A percentile compares a stretch with the other conserved stretches of the same genome.
These are phyloP conservation scores for Pyrenochaeta sp. DNA, from an alignment of 2,329 filamentous ascomycete species.

Conservation along the genomic window DNA sequence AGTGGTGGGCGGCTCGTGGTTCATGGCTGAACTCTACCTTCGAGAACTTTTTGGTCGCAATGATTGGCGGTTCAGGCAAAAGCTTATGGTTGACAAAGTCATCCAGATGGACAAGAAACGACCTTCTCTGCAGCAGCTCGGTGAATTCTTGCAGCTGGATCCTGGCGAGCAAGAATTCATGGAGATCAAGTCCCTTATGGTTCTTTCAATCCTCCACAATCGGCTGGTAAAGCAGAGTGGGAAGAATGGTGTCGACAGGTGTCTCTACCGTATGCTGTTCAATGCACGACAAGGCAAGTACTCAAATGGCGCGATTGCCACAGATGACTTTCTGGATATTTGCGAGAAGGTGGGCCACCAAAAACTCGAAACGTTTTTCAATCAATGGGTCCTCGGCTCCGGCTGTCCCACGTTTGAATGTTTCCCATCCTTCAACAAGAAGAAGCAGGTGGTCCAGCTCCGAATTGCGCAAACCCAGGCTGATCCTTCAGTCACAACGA, in stretches of 20 bases:
- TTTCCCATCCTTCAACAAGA: constrained; percentile 94
- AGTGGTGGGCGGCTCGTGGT: constrained; percentile 88
- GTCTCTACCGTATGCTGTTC: constrained; percentile 85
- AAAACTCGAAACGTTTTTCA: constrained; percentile 89
- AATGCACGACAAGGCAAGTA: constrained; percentile 86
- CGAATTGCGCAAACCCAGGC: constrained; percentile 73
- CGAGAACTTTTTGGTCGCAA: constrained; percentile 92
- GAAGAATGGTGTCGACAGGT: constrained; percentile 81
- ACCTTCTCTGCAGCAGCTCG: constrained; percentile 83
- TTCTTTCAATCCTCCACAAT: constrained; percentile 93
- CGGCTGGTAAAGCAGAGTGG: constrained; percentile 88
- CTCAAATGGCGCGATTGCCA: constrained; percentile 73
- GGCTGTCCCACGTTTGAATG: constrained; percentile 90
- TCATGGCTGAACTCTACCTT: constrained; percentile 94
- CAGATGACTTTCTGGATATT: constrained; percentile 78
- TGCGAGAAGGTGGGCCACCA: constrained; percentile 91
- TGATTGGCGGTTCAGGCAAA: constrained; percentile 90
- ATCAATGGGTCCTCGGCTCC: constrained; percentile 88
- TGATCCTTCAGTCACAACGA: constrained; percentile 34
- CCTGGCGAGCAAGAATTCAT: constrained; percentile 90
- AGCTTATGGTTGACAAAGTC: constrained; percentile 81
- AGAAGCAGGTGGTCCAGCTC: constrained; percentile 93
- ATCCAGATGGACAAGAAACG: constrained; percentile 82
- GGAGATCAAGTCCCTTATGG: constrained; percentile 85
- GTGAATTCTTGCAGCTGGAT: constrained; percentile 79